Base-by-base conservation (phyloP, 2,329 filamentous ascomycete genomes). In the Pseudogymnoascus sp. region DNA sequence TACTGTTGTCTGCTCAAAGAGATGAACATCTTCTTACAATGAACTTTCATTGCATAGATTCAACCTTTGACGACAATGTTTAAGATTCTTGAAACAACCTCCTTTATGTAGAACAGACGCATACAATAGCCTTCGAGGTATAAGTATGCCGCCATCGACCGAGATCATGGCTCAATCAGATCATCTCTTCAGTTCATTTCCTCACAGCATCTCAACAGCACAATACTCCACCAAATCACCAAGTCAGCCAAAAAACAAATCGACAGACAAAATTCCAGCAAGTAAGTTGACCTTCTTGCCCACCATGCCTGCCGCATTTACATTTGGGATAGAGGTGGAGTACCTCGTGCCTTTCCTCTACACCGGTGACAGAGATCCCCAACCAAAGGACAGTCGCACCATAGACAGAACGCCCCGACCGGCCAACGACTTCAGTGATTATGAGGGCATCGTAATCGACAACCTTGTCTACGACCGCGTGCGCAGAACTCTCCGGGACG, bases 251-350 rank as follows among this genome's bases (percentile, higher is more conserved):
- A 40, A 42, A 16, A 31, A 12, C 45, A 34, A 34, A 57, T 4
- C 51, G 11, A 8, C 51, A 57, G 16, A 18, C 51, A 34, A n/a
- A 1, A 18, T 54, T 29, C 47, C 29, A 57, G 29, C 51, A 57
- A 57, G 51, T 21, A 34, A 57, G 51, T 57, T 34, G 51, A 57
- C 29, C 29, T 57, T 57, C 29, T 57, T 57, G 51, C 29, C 26
- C 51, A 34, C 16, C 1, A 57, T 57, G 51, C n/a, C 51, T 57
- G 16, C 29, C 3, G 11, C 2, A 36, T 57, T 34, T 29, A 36
- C 51, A 34, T 57, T 57, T 57, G 51, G 51, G n/a, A 57, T 57
- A 57, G 51, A 57, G 51, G 2, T 57, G 29, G 51, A 57, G 51
- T 57, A 57, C n/a, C 5, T 57, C 1, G 51, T 57, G n/a, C 51